phyloP scores from a whole-genome alignment of 2,329 filamentous ascomycete species.

The Aureobasidium pullulans region DNA sequence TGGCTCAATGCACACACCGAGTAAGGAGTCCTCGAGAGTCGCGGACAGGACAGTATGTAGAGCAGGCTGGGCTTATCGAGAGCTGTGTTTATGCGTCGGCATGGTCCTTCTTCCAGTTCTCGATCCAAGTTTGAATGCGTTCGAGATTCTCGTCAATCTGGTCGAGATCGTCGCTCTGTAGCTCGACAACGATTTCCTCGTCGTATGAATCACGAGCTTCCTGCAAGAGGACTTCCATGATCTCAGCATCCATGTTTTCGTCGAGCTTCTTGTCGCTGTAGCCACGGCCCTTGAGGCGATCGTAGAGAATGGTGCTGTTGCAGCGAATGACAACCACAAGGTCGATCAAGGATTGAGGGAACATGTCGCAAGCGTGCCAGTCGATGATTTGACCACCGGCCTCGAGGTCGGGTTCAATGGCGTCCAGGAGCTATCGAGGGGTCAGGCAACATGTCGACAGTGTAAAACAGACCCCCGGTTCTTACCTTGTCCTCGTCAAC shows the following conservation, averaged over 20 bases:
- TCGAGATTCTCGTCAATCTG: slow-evolving; percentile 87
- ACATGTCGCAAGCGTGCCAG: slow-evolving; percentile 96
- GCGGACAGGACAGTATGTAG: neutral
- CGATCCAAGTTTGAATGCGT: slow-evolving; percentile 73
- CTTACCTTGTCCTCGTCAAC: slow-evolving; percentile 92
- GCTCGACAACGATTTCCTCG: slow-evolving; percentile 78
- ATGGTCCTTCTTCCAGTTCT: slow-evolving; percentile 70
- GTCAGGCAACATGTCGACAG: neutral
- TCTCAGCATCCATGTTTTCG: slow-evolving; percentile 94
- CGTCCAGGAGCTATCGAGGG: slow-evolving; percentile 63
- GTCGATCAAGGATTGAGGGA: slow-evolving; percentile 89
- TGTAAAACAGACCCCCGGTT: neutral
- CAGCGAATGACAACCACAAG: slow-evolving; percentile 85
- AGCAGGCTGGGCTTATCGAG: neutral
- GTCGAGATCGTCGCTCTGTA: slow-evolving; percentile 71
- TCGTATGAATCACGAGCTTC: slow-evolving; percentile 85
- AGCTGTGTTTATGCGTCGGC: slow-evolving; percentile 18
- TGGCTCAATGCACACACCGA: slow-evolving; percentile 48
- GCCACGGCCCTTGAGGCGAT: slow-evolving; percentile 68
- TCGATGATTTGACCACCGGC: slow-evolving; percentile 84
- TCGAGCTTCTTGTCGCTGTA: slow-evolving; percentile 84
- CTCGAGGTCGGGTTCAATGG: slow-evolving; percentile 73
- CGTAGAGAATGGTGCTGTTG: slow-evolving; percentile 73
- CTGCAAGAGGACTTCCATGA: slow-evolving; percentile 89
- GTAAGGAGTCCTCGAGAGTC: neutral